Evolutionary conservation across 768 basidiomycete species (phyloP).

Genomic region (Boletus vinaceobasis): DNA sequence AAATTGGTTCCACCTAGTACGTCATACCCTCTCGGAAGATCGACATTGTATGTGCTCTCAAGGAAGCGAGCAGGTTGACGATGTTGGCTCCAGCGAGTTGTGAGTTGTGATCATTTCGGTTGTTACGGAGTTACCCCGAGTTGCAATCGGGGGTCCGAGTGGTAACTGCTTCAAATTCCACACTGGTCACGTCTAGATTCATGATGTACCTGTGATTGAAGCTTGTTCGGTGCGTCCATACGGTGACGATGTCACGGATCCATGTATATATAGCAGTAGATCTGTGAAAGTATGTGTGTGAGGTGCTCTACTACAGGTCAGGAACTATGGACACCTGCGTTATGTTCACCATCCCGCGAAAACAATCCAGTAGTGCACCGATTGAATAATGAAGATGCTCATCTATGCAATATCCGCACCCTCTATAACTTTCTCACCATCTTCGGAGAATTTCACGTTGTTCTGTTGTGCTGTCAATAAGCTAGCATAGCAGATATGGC

Average conservation of each 20-base stretch:
- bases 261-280: background rate
- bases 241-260: background rate
- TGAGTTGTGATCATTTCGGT: background rate
- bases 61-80: background rate
- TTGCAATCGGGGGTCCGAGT: no score
- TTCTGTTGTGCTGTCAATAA: slow-evolving; percentile 39
- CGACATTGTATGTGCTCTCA: background rate
- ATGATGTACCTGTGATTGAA: background rate
- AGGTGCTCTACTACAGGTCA: background rate
- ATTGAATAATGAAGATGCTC: background rate
- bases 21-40: background rate
- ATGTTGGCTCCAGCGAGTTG: background rate
- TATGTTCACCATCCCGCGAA: background rate
- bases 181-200: background rate
- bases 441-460: slow-evolving; percentile 75
- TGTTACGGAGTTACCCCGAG: no score
- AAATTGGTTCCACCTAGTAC: no score
- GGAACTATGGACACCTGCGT: background rate
- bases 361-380: background rate
- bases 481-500: background rate
- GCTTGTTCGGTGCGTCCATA: background rate
- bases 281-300: no score
- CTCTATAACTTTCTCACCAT: slow-evolving; percentile 69
- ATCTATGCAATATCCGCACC: slow-evolving; percentile 33
- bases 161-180: background rate